A percentile compares a stretch with the other conserved stretches of the same genome.
phyloP scores from a whole-genome alignment of 176 grass and related monocot species.

The Puya raimondii region DNA sequence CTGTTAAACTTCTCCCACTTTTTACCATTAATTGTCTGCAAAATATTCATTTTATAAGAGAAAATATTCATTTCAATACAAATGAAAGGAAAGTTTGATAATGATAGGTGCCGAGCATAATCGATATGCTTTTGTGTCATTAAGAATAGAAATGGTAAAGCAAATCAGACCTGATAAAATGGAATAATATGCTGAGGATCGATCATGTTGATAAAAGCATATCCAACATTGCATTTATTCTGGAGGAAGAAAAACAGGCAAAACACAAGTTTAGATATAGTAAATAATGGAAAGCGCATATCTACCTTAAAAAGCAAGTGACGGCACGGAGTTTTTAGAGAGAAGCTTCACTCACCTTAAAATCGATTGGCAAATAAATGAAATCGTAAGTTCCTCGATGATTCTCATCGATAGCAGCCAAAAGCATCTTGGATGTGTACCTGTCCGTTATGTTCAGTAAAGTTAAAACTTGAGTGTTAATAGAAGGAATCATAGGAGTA shows the following conservation, averaged over 20 bases:
- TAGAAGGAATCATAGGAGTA: conserved; percentile 10
- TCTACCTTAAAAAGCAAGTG: background rate
- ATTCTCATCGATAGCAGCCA: conserved; percentile 86
- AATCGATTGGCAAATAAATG: conserved; percentile 94
- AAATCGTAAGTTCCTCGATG: conserved; percentile 93
- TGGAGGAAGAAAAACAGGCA: conserved; percentile 27
- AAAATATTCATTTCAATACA: too few species aligned
- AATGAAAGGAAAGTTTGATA: too few species aligned
- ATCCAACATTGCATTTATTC: conserved; percentile 98
- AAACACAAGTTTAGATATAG: background rate
- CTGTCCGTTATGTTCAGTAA: conserved; percentile 24
- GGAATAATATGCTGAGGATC: conserved; percentile 69
- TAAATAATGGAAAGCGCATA: background rate
- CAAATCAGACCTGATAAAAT: conserved; percentile 73
- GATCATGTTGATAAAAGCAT: conserved; percentile 96
- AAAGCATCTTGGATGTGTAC: conserved; percentile 97
- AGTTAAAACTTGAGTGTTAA: background rate
- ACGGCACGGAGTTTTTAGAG: background rate
- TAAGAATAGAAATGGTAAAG: background rate
- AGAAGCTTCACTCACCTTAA: conserved; percentile 51
- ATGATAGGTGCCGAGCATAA: too few species aligned
- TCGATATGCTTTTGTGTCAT: background rate
- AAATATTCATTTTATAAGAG: background rate
- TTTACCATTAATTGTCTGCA: conserved; percentile 85
- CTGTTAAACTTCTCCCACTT: conserved; percentile 99